These are phyloP conservation scores for Prasinococcaceae sp. DNA, from an alignment of 139 green algal species.

Conservation along the genomic window DNA sequence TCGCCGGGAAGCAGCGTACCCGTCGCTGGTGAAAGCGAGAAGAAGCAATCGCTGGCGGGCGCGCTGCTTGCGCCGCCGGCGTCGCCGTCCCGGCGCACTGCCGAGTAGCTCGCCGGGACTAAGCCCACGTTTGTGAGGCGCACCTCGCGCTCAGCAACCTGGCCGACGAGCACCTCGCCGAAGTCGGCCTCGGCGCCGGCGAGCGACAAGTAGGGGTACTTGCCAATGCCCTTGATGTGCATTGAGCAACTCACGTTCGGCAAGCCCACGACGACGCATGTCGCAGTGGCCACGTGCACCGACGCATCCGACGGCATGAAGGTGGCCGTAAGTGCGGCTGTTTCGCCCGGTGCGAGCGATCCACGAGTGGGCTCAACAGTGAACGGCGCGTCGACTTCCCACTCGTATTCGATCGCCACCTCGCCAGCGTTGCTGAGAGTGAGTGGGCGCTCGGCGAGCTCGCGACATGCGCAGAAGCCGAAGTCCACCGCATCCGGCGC, in stretches of 20 bases:
- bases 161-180: slow-evolving; percentile 41
- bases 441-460: slow-evolving; percentile 16
- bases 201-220: slow-evolving; percentile 48
- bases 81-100: neutral
- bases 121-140: slow-evolving; percentile 39
- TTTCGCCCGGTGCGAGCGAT: slow-evolving; percentile 25
- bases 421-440: slow-evolving; percentile 41
- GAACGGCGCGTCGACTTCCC: slow-evolving; percentile 45
- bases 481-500: slow-evolving; percentile 34
- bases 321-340: slow-evolving; percentile 15
- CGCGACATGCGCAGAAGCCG: slow-evolving; percentile 33
- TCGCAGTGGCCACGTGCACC: slow-evolving; percentile 27
- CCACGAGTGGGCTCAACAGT: slow-evolving; percentile 22
- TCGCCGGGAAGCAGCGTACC: neutral
- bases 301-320: slow-evolving; percentile 43
- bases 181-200: slow-evolving; percentile 33
- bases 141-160: slow-evolving; percentile 20
- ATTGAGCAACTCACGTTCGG: neutral
- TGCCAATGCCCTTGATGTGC: slow-evolving; percentile 43
- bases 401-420: slow-evolving; percentile 28
- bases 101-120: slow-evolving; percentile 32
- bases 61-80: neutral
- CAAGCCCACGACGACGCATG: slow-evolving; percentile 15
- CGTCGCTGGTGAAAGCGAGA: neutral
- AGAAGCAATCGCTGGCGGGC: slow-evolving; percentile 2